Conservation (phyloP, 306 rosid species). For the Acacia confusa region DNA sequence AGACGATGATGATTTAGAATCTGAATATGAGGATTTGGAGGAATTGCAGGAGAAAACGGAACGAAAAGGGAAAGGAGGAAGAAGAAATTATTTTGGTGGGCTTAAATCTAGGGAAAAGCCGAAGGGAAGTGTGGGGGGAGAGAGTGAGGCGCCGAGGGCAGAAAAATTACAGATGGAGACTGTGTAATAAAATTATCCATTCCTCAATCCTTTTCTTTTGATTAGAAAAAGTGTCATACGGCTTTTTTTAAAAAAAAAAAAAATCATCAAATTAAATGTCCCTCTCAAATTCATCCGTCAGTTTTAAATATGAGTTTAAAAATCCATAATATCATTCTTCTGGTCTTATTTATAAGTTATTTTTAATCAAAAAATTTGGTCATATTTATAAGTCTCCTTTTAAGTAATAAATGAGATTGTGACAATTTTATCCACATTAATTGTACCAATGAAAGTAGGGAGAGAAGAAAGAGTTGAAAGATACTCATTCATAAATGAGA, state of each 20-base stretch:
- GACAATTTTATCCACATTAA: too few relatives aligned
- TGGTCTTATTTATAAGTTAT: too few relatives aligned
- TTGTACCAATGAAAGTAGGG: too few relatives aligned
- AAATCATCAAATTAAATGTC: background rate
- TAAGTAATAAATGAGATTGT: too few relatives aligned
- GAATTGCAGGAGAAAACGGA: background rate
- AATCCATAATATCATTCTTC: too few relatives aligned
- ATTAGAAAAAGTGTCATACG: background rate
- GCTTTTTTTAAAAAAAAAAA: background rate
- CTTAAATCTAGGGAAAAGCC: conserved; percentile 10
- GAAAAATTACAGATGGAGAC: background rate
- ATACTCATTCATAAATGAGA: too few relatives aligned
- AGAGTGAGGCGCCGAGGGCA: background rate
- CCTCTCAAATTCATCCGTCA: background rate
- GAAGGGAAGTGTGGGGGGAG: background rate
- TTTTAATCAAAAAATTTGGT: too few relatives aligned
- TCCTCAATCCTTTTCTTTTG: background rate
- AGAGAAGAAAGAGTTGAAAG: too few relatives aligned
- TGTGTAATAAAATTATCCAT: background rate
- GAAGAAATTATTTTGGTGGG: conserved; percentile 15
- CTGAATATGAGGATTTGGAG: background rate
- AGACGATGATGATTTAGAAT: background rate
- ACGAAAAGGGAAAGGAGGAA: background rate
- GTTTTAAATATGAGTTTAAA: background rate
- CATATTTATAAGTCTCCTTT: too few relatives aligned